Percentiles rank a stretch among this genome's conserved stretches.
These are phyloP conservation scores for Cercospora sp. DNA, from an alignment of 2,329 filamentous ascomycete species.

Conservation along the genomic window DNA sequence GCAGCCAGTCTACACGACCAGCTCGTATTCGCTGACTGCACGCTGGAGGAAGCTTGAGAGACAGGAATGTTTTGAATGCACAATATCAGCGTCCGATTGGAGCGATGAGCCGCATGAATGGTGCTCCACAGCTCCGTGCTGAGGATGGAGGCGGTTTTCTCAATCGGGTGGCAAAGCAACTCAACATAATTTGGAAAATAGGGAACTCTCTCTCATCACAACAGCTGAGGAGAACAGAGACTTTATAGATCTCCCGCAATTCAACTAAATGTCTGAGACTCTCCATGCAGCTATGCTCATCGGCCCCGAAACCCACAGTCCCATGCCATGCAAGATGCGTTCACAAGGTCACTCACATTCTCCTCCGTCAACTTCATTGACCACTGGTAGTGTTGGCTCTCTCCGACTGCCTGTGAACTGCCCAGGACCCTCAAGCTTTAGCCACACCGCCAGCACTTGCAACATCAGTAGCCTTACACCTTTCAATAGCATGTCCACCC, in stretches of 20 bases:
- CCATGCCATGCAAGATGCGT: not conserved
- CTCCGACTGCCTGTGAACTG: not conserved
- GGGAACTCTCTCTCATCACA: too few species aligned
- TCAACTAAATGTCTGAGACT: not conserved
- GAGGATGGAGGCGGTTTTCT: not conserved
- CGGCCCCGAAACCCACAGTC: too few species aligned
- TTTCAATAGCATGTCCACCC: slow-evolving; percentile 9
- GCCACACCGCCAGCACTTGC: not conserved
- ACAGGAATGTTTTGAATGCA: not conserved
- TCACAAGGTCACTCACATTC: not conserved
- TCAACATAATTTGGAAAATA: not conserved
- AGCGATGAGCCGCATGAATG: not conserved
- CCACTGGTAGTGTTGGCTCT: not conserved
- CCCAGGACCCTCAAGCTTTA: not conserved
- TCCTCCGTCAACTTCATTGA: not conserved
- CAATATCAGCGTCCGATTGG: not conserved
- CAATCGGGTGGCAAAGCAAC: not conserved
- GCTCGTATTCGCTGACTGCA: not conserved
- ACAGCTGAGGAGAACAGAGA: not conserved
- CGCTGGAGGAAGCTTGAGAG: not conserved
- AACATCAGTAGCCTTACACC: slow-evolving; percentile 7
- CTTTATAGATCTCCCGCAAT: not conserved
- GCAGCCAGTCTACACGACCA: not conserved
- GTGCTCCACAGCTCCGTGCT: not conserved
- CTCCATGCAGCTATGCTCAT: not conserved